Percentiles rank a stretch among this genome's conserved stretches.
phyloP scores from a whole-genome alignment of 2,329 filamentous ascomycete genomes.

The Didymella keratinophila region DNA sequence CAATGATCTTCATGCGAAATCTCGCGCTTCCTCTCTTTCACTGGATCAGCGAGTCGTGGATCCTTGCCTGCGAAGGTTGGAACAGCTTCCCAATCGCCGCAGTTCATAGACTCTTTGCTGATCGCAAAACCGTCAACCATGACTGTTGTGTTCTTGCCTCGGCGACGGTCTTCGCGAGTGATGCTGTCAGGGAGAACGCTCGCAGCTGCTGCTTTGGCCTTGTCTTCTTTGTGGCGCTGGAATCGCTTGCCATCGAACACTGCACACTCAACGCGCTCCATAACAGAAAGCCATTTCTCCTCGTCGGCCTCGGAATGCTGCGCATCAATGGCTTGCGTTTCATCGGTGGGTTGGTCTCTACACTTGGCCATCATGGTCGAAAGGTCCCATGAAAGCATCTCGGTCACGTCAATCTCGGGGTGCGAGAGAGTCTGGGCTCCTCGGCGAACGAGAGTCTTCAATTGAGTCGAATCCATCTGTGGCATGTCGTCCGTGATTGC shows the following conservation, averaged over 20 bases:
- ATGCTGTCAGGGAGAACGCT: conserved; percentile 52
- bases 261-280: conserved; percentile 65
- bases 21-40: conserved; percentile 57
- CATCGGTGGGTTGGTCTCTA: conserved; percentile 59
- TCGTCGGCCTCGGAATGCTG: conserved; percentile 58
- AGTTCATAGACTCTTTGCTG: conserved; percentile 63
- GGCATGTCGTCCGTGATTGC: conserved; percentile 57
- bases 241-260: conserved; percentile 65
- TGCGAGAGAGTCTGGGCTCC: conserved; percentile 62
- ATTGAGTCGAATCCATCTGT: conserved; percentile 59
- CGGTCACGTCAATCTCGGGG: conserved; percentile 61
- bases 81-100: conserved; percentile 64
- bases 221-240: conserved; percentile 49
- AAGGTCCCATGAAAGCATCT: conserved; percentile 67
- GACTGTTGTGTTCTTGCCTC: conserved; percentile 66
- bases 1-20: conserved; percentile 61
- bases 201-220: conserved; percentile 35
- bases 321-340: conserved; percentile 43
- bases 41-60: conserved; percentile 58
- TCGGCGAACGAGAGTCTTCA: conserved; percentile 63
- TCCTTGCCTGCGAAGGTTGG: conserved; percentile 65
- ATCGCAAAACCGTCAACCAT: conserved; percentile 65
- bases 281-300: conserved; percentile 62
- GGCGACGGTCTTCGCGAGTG: conserved; percentile 58
- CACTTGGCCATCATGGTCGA: conserved; percentile 63